Evolutionary conservation across 257 asterid genomes (phyloP).

Genomic region (Buddleja alternifolia): DNA sequence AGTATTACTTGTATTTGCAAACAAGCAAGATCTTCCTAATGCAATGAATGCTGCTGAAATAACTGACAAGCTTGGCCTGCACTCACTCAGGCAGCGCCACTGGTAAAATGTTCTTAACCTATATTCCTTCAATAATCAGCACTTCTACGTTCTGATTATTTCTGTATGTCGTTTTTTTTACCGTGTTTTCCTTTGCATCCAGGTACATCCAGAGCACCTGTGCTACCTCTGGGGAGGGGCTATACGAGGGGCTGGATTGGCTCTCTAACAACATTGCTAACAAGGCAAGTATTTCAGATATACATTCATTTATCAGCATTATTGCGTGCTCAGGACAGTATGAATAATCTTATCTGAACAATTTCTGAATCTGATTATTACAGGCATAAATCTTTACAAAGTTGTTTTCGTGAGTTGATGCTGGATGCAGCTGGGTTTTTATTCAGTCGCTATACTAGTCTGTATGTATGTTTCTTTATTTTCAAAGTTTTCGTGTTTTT

Average conservation of each 20-base stretch:
- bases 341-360: neutral
- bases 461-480: slow-evolving; percentile 40
- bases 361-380: slow-evolving; percentile 21
- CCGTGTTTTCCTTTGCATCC: slow-evolving; percentile 17
- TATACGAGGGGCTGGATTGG: slow-evolving; percentile 91
- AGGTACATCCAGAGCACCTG: slow-evolving; percentile 97
- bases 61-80: slow-evolving; percentile 90
- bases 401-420: slow-evolving; percentile 41
- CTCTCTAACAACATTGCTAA: slow-evolving; percentile 84
- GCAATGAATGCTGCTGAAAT: slow-evolving; percentile 96
- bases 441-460: slow-evolving; percentile 43
- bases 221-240: slow-evolving; percentile 95
- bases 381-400: slow-evolving; percentile 59
- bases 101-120: slow-evolving; percentile 48
- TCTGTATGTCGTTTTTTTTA: neutral
- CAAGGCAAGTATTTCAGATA: slow-evolving; percentile 57
- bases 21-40: slow-evolving; percentile 94
- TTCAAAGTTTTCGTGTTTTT: slow-evolving; percentile 31
- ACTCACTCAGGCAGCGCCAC: slow-evolving; percentile 92
- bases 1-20: slow-evolving; percentile 84
- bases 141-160: neutral
- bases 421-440: slow-evolving; percentile 61
- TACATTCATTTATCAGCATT: neutral
- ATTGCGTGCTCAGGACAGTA: neutral
- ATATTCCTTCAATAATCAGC: neutral